phyloP scores from a whole-genome alignment of 208 protist species.

The Crithidia sp. region DNA sequence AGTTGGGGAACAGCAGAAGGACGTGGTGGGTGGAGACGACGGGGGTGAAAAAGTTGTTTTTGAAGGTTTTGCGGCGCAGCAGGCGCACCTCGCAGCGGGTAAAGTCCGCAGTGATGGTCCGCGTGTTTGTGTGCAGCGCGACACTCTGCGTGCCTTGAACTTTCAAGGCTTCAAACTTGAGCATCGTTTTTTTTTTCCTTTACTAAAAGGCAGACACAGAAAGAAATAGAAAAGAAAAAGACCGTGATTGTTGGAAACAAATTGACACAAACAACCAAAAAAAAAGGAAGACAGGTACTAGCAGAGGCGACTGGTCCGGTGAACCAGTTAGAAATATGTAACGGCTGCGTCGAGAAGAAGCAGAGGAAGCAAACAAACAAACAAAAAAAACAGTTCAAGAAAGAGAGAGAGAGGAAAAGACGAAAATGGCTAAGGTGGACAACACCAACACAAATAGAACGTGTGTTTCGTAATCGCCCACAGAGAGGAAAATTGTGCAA shows the following conservation, averaged over 20 bases:
- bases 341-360: no score
- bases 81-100: slow-evolving; percentile 57
- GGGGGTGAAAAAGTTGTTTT: slow-evolving; percentile 76
- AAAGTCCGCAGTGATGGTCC: slow-evolving; percentile 6
- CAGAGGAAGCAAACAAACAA: neutral
- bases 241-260: no score
- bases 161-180: slow-evolving; percentile 26
- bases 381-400: slow-evolving; percentile 12
- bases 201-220: neutral
- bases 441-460: neutral
- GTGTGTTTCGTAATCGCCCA: no score
- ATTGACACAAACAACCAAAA: neutral
- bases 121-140: slow-evolving; percentile 16
- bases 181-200: slow-evolving; percentile 16
- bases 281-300: slow-evolving; percentile 1
- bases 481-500: no score
- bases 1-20: slow-evolving; percentile 69
- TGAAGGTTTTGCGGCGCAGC: slow-evolving; percentile 63
- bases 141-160: slow-evolving; percentile 23
- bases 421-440: neutral
- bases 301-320: no score
- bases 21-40: slow-evolving; percentile 72
- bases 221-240: neutral
- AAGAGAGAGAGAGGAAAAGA: neutral
- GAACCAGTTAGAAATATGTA: no score